Evolutionary conservation across 768 basidiomycete species (phyloP), one percentile per base, ranked within the genome.

Genomic region (Agaricus blazei): DNA sequence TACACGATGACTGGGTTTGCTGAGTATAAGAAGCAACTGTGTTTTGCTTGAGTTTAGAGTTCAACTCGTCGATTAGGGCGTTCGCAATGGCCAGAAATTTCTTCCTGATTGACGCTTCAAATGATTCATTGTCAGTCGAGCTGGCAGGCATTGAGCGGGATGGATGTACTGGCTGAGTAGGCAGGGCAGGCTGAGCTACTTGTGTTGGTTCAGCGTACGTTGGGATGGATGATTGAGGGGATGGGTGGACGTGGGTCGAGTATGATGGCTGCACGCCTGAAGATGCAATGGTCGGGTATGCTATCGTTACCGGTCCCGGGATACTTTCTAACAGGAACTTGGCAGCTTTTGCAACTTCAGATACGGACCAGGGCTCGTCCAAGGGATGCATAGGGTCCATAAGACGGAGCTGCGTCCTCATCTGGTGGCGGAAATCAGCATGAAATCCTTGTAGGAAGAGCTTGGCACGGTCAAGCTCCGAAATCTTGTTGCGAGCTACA

Each of bases 381-480:
- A 1, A 48, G 34, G 24, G 60, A 56, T 27, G 61, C 59, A 3
- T 48, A 36, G 0, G 60, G 27, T 57, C 43, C 47, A 58, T 42
- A 11, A 48, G 29, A 37, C 29, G 14, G 3, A 48, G 23, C 14
- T 34, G 14, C 6, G 29, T 6, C 2, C 36, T 43, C 4, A 62
- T 47, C 1, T 54, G 24, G 19, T 37, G 8, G 7, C 52, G 9
- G 29, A 63, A 56, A 1, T 34, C 29, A 19, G 29, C 4, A n/a
- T 57, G 59, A 23, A 62, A 42, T 1, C 62, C 60, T 19, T 28
- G 31, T 7, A 64, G 5, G 41, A 60, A 59, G 3, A 48, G 4
- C 11, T 42, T 53, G 1, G 23, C 29, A 11, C 42, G 47, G 26
- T 63, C 58, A 3, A 31, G 31, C 4, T 52, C 23, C 0, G 59